Conservation (phyloP, 306 rosid genomes). For the Quercus berberidifolia region DNA sequence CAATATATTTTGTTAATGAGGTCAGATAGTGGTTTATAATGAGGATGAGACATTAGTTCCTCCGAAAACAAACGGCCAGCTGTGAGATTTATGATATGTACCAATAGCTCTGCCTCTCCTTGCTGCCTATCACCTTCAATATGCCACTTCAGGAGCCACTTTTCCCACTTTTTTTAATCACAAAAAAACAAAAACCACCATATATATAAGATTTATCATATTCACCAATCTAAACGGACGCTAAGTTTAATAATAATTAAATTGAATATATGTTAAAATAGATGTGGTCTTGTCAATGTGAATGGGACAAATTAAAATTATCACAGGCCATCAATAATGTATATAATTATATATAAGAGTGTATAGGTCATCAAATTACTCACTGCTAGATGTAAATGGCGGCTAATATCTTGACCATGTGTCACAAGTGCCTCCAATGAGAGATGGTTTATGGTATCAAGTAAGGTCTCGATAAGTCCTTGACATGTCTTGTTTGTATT, state of each 20-base stretch:
- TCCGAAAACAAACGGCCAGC: constrained; percentile 40
- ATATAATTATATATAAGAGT: too few relatives aligned
- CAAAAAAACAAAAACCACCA: background rate
- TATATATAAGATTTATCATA: too few relatives aligned
- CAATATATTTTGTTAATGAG: constrained; percentile 58
- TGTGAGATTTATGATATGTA: constrained; percentile 57
- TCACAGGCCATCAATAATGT: background rate
- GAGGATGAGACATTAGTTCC: constrained; percentile 41
- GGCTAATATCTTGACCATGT: constrained; percentile 62
- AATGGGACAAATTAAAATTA: too few relatives aligned
- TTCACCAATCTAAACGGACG: too few relatives aligned
- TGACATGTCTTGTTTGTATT: constrained; percentile 31
- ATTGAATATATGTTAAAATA: too few relatives aligned
- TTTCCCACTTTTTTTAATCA: constrained; percentile 52
- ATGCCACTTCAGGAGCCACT: constrained; percentile 75
- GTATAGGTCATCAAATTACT: constrained; percentile 14
- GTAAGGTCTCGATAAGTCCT: constrained; percentile 51
- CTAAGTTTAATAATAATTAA: too few relatives aligned
- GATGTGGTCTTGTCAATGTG: too few relatives aligned
- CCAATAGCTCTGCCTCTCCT: constrained; percentile 70
- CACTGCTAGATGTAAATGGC: constrained; percentile 52
- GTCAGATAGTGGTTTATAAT: constrained; percentile 35
- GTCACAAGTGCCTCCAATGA: constrained; percentile 53
- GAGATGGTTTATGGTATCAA: constrained; percentile 56
- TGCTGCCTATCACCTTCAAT: constrained; percentile 49